Evolutionary conservation across 768 basidiomycete species (phyloP).

Genomic region (Baorangia bicolor): DNA sequence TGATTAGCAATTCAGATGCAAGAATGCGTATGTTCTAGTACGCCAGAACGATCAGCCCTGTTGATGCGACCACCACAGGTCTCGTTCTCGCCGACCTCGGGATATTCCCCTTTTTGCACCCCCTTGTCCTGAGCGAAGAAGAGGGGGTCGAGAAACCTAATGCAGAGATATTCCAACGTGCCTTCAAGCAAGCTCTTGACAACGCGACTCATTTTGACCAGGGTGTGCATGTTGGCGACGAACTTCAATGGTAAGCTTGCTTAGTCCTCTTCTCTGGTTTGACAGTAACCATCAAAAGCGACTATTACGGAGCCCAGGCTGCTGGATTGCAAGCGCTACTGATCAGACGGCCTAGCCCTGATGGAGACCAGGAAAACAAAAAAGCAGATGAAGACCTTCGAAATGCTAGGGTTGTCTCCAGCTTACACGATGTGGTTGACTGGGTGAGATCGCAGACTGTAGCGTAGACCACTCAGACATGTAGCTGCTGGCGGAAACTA

Average conservation of each 20-base stretch:
- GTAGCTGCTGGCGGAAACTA: not conserved
- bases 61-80: slow-evolving; percentile 31
- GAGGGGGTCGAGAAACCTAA: slow-evolving; percentile 70
- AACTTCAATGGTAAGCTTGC: slow-evolving; percentile 55
- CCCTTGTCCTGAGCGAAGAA: slow-evolving; percentile 69
- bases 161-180: slow-evolving; percentile 52
- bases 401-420: slow-evolving; percentile 39
- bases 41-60: not conserved
- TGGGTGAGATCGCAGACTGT: slow-evolving; percentile 32
- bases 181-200: slow-evolving; percentile 24
- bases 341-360: slow-evolving; percentile 48
- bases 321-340: slow-evolving; percentile 61
- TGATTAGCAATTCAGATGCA: slow-evolving; percentile 72
- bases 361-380: slow-evolving; percentile 47
- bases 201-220: slow-evolving; percentile 25
- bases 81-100: slow-evolving; percentile 59
- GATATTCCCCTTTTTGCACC: slow-evolving; percentile 46
- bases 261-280: not conserved
- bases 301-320: slow-evolving; percentile 58
- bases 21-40: slow-evolving; percentile 56
- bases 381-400: slow-evolving; percentile 43
- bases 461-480: not conserved
- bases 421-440: slow-evolving; percentile 35
- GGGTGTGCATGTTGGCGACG: slow-evolving; percentile 75
- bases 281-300: slow-evolving; percentile 40